Evolutionary conservation across 169 alveolate genomes (phyloP), one percentile per base, ranked within the genome.

Genomic region (Plasmodium cynomolgi): DNA sequence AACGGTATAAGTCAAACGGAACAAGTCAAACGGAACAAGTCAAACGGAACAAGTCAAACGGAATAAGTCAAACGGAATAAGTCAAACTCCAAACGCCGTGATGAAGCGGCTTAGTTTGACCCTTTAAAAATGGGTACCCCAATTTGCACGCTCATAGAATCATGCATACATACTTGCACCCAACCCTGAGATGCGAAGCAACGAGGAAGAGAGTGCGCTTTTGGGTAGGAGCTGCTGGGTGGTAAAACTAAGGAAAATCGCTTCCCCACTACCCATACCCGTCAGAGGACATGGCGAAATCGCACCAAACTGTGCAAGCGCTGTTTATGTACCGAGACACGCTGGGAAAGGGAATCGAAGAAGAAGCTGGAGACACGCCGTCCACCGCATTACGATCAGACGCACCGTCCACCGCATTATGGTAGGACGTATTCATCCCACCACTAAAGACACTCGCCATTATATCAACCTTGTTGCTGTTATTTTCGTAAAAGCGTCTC

Each of bases 401-500:
- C 41, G 41, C 81, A 3, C 13, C 75, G 3, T 58, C 72, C 9
- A 31, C 0, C 1, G 20, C 4, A 23, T 68, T 33, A 1, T 26
- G 9, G 23, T 11, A 34, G 2, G 23, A 58, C 9, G 34, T 62
- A 1, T 31, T 37, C 0, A 23, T 34, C 37, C 47, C 8, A 23
- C 37, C 23, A 68, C 74, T 58, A 29, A 88, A 4, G 2, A 81
- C 15, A 88, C 26, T 88, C 11, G 94, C 72, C 31, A 81, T 58
- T 39, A 88, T 80, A 50, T 88, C 94, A 37, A 88, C 62, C 50
- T 80, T 31, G 17, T 20, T 20, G 31, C 15, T 81, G 20, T 33
- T 80, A 80, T 88, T 88, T 80, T 79, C 83, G 26, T 80, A 88
- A 88, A 79, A 88, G 13, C 94, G 68, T 80, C 94, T 77, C 0